Conservation (phyloP, 139 green algal genomes). For the Chlorella sp. region DNA sequence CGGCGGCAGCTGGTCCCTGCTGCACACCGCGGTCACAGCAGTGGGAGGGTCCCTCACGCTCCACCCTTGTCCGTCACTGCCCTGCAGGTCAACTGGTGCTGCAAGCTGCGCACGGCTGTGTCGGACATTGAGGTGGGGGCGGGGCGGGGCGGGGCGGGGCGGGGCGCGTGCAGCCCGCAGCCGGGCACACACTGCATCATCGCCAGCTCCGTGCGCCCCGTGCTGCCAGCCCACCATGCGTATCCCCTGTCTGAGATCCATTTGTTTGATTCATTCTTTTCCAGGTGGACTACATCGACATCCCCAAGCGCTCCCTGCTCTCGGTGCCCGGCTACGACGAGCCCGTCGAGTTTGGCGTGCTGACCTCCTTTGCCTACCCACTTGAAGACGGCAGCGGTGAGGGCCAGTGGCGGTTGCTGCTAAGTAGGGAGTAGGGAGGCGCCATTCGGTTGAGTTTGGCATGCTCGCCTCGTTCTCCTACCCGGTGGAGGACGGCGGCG, state of each 20-base stretch:
- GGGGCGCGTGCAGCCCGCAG: too few relatives aligned
- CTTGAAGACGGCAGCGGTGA: slow-evolving; percentile 73
- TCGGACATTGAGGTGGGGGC: slow-evolving; percentile 93
- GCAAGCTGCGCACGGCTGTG: slow-evolving; percentile 90
- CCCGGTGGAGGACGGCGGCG: slow-evolving; percentile 19
- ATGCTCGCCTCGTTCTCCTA: too few relatives aligned
- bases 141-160: not conserved
- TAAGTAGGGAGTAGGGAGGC: too few relatives aligned
- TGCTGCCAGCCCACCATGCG: too few relatives aligned
- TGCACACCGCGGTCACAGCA: too few relatives aligned
- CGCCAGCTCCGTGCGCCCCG: not conserved
- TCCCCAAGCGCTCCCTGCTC: slow-evolving; percentile 78
- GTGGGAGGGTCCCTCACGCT: too few relatives aligned
- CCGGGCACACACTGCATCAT: too few relatives aligned
- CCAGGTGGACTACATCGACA: slow-evolving; percentile 93
- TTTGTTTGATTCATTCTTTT: not conserved
- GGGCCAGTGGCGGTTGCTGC: too few relatives aligned
- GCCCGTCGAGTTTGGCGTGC: slow-evolving; percentile 94
- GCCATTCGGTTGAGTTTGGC: too few relatives aligned
- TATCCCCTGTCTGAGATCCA: too few relatives aligned
- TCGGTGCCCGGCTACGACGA: slow-evolving; percentile 81
- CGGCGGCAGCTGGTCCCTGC: too few relatives aligned
- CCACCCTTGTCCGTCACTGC: too few relatives aligned
- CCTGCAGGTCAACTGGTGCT: slow-evolving; percentile 93
- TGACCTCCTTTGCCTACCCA: slow-evolving; percentile 95